phyloP scores from a whole-genome alignment of 768 basidiomycete species.

The Chalciporus pseudorubinellus region DNA sequence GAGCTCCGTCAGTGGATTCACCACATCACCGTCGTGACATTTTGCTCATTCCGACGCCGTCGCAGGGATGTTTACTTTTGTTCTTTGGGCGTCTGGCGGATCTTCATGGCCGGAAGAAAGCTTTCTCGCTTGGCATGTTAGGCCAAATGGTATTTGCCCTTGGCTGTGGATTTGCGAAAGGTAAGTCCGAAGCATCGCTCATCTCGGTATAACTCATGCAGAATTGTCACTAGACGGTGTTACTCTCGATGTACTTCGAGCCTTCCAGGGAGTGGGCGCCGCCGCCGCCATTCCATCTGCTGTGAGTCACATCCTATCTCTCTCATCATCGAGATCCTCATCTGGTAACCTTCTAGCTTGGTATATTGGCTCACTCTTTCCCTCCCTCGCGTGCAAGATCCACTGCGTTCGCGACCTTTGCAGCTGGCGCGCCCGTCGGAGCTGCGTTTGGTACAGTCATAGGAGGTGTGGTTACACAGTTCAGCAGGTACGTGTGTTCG shows the following conservation, averaged over 20 bases:
- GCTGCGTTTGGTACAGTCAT: conserved; percentile 65
- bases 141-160: conserved; percentile 57
- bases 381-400: conserved; percentile 65
- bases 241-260: conserved; percentile 69
- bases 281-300: conserved; percentile 75
- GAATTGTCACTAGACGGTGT: conserved; percentile 45
- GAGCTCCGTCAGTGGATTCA: conserved; percentile 52
- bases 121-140: conserved; percentile 59
- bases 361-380: conserved; percentile 80
- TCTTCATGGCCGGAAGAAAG: conserved; percentile 68
- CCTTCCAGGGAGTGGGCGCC: conserved; percentile 74
- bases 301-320: conserved; percentile 38
- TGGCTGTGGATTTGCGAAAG: conserved; percentile 61
- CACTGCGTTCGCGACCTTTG: conserved; percentile 78
- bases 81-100: conserved; percentile 80
- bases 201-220: not conserved
- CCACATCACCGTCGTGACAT: not conserved
- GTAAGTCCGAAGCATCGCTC: conserved; percentile 27
- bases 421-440: conserved; percentile 83
- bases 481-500: conserved; percentile 32
- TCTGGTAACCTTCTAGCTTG: conserved; percentile 45
- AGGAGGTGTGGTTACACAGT: conserved; percentile 71
- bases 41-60: conserved; percentile 3
- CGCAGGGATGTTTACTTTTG: conserved; percentile 73
- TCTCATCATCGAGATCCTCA: conserved; percentile 4